Percentiles rank a stretch among this genome's conserved stretches.
These are phyloP conservation scores for Rugonectria rugulosa DNA, from an alignment of 2,329 filamentous ascomycete genomes.

Conservation along the genomic window DNA sequence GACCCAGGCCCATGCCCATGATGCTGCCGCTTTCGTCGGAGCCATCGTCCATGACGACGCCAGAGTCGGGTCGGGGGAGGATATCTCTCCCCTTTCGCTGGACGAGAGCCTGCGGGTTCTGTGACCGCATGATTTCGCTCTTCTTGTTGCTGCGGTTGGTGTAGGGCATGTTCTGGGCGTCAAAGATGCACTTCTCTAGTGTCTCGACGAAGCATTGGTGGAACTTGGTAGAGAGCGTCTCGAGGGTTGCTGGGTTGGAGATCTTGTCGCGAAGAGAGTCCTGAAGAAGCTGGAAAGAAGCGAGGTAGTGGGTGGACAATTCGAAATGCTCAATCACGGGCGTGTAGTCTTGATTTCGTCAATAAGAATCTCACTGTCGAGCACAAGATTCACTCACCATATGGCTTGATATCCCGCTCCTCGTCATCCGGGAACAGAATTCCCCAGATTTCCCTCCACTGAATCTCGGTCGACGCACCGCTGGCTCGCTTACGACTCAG, in stretches of 20 bases:
- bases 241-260: constrained; percentile 47
- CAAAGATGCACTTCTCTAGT: constrained; percentile 45
- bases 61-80: constrained; percentile 47
- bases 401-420: constrained; percentile 41
- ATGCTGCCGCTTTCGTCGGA: constrained; percentile 49
- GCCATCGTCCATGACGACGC: constrained; percentile 48
- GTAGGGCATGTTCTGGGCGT: constrained; percentile 49
- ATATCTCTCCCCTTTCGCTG: constrained; percentile 37
- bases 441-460: constrained; percentile 53
- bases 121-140: constrained; percentile 38
- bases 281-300: constrained; percentile 44
- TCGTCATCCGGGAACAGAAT: constrained; percentile 52
- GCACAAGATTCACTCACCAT: constrained; percentile 33
- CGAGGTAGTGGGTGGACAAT: constrained; percentile 44
- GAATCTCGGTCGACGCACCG: constrained; percentile 47
- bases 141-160: constrained; percentile 52
- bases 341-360: constrained; percentile 43
- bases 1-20: constrained; percentile 25
- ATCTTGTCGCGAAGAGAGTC: constrained; percentile 47
- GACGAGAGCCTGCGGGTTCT: constrained; percentile 28
- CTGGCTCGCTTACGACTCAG: constrained; percentile 50
- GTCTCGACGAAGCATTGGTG: constrained; percentile 52
- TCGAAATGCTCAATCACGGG: constrained; percentile 54
- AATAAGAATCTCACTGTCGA: background rate
- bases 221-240: constrained; percentile 49